Evolutionary conservation across 768 basidiomycete species (phyloP), one percentile per base, ranked within the genome.

Genomic region (Tulasnella sp.): DNA sequence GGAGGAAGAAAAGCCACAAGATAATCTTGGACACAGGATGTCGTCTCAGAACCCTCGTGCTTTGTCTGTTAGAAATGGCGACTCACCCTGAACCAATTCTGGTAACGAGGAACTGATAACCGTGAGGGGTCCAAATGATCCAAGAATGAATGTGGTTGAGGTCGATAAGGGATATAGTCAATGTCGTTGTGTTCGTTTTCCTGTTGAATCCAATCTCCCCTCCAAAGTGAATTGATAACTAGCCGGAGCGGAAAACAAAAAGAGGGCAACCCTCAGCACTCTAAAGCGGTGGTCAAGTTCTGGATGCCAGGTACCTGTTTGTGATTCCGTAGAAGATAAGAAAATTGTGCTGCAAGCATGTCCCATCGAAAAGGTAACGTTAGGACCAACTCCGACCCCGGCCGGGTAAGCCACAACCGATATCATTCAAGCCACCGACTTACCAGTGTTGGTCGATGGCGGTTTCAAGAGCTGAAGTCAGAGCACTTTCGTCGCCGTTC

Each of bases 391-490:
- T 31, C 54, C 54, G 54, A 58, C 29, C 25, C 25, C 54, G 54
- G 29, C 54, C 54, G 54, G 54, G 25, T 71, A 67, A 73, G 69
- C 75, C 14, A 78, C 58, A 36, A 67, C 12, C 31, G 58, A n/a
- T n/a, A 54, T 71, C 29, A 42, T 40, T 54, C 17, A 77, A 34
- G 22, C 25, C 76, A 77, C 22, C 67, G 39, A 74, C 81, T 49
- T 80, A 94, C 93, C 94, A 94, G 79, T 94, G 89, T 74, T 93
- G 89, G 82, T 98, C 96, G 78, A 97, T 93, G n/a, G 96, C 95
- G 82, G 91, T 84, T 82, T 98, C 96, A 58, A 97, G 85, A 9
- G 92, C 91, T 80, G 92, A 94, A 5, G 89, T 85, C 79, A 90
- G 87, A 58, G 90, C 91, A 77, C 92, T 93, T 67, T 85, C 83